Base-by-base conservation (phyloP, 1,284 basidiomycete genomes). In the Sporisorium graminicola region DNA sequence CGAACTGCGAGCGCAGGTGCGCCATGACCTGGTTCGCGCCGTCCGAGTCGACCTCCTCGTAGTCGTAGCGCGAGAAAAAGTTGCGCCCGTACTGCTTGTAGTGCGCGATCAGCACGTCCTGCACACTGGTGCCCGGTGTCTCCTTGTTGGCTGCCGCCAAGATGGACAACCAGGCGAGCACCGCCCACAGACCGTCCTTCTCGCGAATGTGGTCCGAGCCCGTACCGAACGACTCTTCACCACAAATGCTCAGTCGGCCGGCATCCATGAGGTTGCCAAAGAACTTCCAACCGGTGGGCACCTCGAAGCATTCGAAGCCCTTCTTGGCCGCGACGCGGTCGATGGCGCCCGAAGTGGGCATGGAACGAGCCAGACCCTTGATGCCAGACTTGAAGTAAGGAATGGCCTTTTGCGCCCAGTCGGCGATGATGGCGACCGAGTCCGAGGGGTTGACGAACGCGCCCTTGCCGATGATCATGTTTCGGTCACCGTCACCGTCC, bases 181-280 rank as follows among this genome's bases (percentile, higher is more conserved):
- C 89, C 66, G 97, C 96, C 96, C 96, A 99, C 47, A 99, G 88
- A 80, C 96, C 96, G 84, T 99, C 96, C 90, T 99, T 99, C 89
- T 99, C 96, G 76, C 96, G 93, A 81, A 99, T 97, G 87, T 99
- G 96, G 87, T 99, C 96, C 18, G 96, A 98, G 20, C 96, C 96
- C n/a, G 96, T 99, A 69, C 96, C 96, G 87, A 99, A 99, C 12
- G 93, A 95, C 88, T 99, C 96, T 86, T 99, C 96, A 78, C 96
- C 96, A 83, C 96, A 99, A 86, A 99, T 98, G 56, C 95, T 98
- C 44, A 99, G 90, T 49, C 94, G 90, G 0, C 95, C 95, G 49
- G 97, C 96, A 86, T 99, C 96, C 96, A 99, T 99, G 77, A 99
- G 89, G 88, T 99, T 99, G 59, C 96, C 97, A 85, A 99, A 99